phyloP scores from a whole-genome alignment of 2,329 filamentous ascomycete species.

The Xenosphaeropsis pyriputrescens region DNA sequence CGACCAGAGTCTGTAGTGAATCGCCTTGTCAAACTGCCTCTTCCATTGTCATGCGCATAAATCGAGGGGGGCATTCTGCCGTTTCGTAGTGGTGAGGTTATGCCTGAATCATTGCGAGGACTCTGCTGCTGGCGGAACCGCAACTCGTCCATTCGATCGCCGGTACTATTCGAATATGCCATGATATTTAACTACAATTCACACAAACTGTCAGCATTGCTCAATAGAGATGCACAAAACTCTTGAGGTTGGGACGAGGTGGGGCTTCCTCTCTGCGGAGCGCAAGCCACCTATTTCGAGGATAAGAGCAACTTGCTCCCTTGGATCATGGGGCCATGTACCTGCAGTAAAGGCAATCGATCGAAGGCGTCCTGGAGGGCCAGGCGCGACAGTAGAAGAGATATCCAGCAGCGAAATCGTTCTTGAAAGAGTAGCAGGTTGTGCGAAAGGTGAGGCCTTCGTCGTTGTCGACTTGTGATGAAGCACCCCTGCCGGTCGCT shows the following conservation, averaged over 20 bases:
- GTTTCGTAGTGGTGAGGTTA: slow-evolving; percentile 62
- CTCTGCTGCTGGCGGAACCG: slow-evolving; percentile 67
- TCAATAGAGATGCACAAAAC: neutral
- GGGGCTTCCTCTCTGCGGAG: neutral
- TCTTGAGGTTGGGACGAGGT: neutral
- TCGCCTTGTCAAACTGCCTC: slow-evolving; percentile 69
- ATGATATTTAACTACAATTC: slow-evolving; percentile 26
- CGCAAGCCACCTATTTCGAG: neutral
- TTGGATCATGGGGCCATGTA: no score
- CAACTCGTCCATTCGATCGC: slow-evolving; percentile 62
- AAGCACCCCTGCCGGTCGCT: neutral
- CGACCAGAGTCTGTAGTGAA: slow-evolving; percentile 88
- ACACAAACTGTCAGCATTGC: slow-evolving; percentile 9
- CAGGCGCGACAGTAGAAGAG: slow-evolving; percentile 7
- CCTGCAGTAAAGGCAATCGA: neutral
- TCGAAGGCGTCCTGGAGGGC: slow-evolving; percentile 5
- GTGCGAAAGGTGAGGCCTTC: no score
- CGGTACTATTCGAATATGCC: slow-evolving; percentile 49
- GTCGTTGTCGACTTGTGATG: neutral
- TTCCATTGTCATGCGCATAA: slow-evolving; percentile 46
- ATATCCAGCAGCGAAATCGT: slow-evolving; percentile 4
- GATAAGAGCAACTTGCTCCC: no score
- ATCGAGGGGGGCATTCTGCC: slow-evolving; percentile 45
- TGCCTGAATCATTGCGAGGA: slow-evolving; percentile 59
- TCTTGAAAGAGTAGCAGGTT: neutral